Percentiles rank a stretch among this genome's conserved stretches.
These are phyloP conservation scores for Blastocystis sp. DNA, from an alignment of 352 stramenopile genomes.

Conservation along the genomic window DNA sequence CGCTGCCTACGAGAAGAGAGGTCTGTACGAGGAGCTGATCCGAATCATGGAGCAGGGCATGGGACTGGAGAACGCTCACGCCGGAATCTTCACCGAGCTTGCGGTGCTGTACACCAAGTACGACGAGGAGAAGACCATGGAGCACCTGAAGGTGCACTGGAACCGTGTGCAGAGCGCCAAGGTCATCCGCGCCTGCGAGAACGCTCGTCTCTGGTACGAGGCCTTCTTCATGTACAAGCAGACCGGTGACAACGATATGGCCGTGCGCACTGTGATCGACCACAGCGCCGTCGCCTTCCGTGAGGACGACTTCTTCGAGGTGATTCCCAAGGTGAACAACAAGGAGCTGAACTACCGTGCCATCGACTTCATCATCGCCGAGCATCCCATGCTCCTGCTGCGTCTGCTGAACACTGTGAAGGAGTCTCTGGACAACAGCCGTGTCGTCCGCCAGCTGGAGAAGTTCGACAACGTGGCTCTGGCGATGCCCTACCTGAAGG, in stretches of 20 bases:
- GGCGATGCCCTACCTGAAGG: conserved; percentile 92
- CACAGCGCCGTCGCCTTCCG: conserved; percentile 86
- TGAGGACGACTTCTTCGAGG: conserved; percentile 97
- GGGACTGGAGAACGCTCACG: conserved; percentile 93
- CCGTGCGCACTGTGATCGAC: conserved; percentile 98
- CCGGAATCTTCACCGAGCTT: conserved; percentile 98
- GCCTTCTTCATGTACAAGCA: conserved; percentile 98
- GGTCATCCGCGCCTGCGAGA: conserved; percentile 90
- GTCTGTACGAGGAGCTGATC: conserved; percentile 88
- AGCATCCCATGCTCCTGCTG: conserved; percentile 91
- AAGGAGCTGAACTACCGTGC: conserved; percentile 99
- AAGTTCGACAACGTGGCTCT: conserved; percentile 88
- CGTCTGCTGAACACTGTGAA: conserved; percentile 93
- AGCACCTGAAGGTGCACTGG: conserved; percentile 99
- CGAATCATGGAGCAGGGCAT: conserved; percentile 97
- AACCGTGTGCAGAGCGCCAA: conserved; percentile 97
- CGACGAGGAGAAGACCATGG: conserved; percentile 95
- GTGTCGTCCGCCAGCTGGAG: conserved; percentile 94
- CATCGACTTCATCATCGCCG: conserved; percentile 94
- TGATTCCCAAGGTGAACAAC: conserved; percentile 97
- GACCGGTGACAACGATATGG: conserved; percentile 96
- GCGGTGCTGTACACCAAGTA: conserved; percentile 99
- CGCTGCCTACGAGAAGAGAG: conserved; percentile 93
- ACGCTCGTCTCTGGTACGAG: conserved; percentile 92
- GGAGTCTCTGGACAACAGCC: conserved; percentile 93